Evolutionary conservation across 257 asterid species (phyloP), one percentile per base, ranked within the genome.

Genomic region (Primulina tabacum): DNA sequence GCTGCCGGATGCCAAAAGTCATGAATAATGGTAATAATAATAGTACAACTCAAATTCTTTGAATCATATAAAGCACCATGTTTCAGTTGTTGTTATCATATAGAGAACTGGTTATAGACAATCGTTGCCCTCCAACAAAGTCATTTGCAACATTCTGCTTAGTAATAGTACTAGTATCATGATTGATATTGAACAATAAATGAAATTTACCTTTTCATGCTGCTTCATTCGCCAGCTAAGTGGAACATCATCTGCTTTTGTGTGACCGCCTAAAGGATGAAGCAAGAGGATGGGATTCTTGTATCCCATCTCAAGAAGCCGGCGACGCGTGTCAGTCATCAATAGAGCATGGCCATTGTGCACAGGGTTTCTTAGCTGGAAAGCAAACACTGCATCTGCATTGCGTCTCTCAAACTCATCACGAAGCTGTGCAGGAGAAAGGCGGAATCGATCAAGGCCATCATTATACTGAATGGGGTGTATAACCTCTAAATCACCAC

Each of bases 241-340:
- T 2, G 97, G 98, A 63, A 92, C 95, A 71, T 92, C 98, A 64
- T 92, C 98, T 2, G 93, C 98, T 66, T 92, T 92, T n/a, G 98
- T 92, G 72, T 77, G 88, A 37, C 98, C 98, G 5, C 97, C 98
- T 67, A 92, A 74, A 18, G 98, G 98, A 69, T 92, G 84, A 26
- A 92, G 95, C 87, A 92, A 75, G 60, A 92, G 88, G 38, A 92
- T 70, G 2, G 98, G 98, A 71, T 92, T 92, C 79, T 85, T 81
- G 71, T 88, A 92, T 8, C 98, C 98, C 98, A 92, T 88, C 52
- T 88, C 95, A 8, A 92, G 89, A 72, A 92, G 96, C 34, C 96
- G 80, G 24, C 92, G 91, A 4, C 97, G 92, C 1, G 98, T 92
- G 80, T 92, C 98, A 0, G 89, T 92, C 98, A 92, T 92, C 59